Percentiles rank a stretch among this genome's conserved stretches.
Conservation (phyloP, 495 filamentous ascomycete genomes). For the Cairneyella variabilis region DNA sequence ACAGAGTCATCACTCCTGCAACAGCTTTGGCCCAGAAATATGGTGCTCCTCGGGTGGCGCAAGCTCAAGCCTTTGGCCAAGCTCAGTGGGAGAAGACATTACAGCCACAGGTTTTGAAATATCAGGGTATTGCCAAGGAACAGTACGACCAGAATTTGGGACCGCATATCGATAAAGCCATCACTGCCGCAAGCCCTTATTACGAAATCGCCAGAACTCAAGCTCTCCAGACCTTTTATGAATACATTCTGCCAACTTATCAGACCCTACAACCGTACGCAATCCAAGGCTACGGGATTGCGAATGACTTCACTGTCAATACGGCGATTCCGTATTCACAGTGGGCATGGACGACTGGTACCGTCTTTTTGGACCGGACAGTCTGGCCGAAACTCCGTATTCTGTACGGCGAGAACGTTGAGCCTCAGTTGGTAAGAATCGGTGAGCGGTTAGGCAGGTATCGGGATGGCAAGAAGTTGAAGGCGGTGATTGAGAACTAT, state of each 20-base stretch:
- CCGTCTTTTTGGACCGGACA: slow-evolving; percentile 65
- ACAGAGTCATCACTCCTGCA: slow-evolving; percentile 62
- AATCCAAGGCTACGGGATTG: slow-evolving; percentile 60
- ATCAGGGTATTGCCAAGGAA: slow-evolving; percentile 51
- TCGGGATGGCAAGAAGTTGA: slow-evolving; percentile 59
- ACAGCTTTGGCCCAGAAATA: slow-evolving; percentile 64
- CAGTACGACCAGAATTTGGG: slow-evolving; percentile 67
- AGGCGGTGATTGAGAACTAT: slow-evolving; percentile 52
- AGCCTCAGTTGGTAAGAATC: slow-evolving; percentile 91
- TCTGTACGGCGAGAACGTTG: slow-evolving; percentile 85
- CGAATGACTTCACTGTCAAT: slow-evolving; percentile 62
- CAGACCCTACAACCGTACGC: slow-evolving; percentile 67
- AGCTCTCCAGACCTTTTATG: slow-evolving; percentile 62
- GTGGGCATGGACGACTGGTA: slow-evolving; percentile 62
- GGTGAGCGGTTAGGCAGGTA: slow-evolving; percentile 85
- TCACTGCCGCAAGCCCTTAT: slow-evolving; percentile 60
- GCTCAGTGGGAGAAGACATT: slow-evolving; percentile 75
- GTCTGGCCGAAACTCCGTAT: slow-evolving; percentile 76
- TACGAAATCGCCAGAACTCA: slow-evolving; percentile 59
- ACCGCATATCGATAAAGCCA: slow-evolving; percentile 65
- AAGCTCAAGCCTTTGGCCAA: slow-evolving; percentile 57
- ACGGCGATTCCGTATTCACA: slow-evolving; percentile 69
- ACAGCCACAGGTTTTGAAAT: slow-evolving; percentile 66
- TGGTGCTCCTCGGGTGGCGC: slow-evolving; percentile 71
- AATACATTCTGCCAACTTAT: slow-evolving; percentile 72